These are phyloP conservation scores for Colletotrichum viniferum DNA, from an alignment of 2,329 filamentous ascomycete species.

Conservation along the genomic window DNA sequence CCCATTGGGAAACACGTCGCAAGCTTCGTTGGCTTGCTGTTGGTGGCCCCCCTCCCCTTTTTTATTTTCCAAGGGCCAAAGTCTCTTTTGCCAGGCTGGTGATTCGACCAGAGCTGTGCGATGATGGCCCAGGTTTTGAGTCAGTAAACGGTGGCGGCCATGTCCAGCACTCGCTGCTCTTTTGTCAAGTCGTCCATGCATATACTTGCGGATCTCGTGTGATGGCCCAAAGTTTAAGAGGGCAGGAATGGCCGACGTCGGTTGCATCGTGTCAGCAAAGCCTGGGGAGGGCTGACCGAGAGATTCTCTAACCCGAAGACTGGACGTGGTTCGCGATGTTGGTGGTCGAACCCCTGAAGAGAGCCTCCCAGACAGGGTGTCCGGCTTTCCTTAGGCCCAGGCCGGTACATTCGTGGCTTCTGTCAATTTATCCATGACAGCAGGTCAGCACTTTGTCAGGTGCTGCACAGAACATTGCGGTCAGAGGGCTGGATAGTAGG, in stretches of 20 bases:
- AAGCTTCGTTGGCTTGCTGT: constrained; percentile 4
- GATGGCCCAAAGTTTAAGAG: neutral
- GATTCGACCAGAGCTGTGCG: constrained; percentile 7
- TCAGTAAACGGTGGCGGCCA: neutral
- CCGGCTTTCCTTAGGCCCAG: neutral
- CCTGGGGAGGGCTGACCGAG: neutral
- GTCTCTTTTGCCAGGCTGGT: constrained; percentile 1
- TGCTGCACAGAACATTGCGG: neutral
- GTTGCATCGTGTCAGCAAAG: neutral
- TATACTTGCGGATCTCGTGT: neutral
- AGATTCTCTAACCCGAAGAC: neutral
- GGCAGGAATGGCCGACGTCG: neutral
- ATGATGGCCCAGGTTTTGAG: neutral
- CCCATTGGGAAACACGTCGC: constrained; percentile 15
- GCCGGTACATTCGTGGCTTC: neutral
- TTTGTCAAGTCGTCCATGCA: neutral
- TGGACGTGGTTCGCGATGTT: neutral
- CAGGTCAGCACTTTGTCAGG: neutral
- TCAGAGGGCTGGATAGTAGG: neutral
- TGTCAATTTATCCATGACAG: constrained; percentile 14
- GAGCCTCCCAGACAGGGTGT: neutral
- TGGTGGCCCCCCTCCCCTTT: neutral
- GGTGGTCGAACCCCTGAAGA: neutral
- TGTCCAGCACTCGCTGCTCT: neutral
- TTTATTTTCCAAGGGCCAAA: neutral